phyloP scores from a whole-genome alignment of 148 eudicot genomes.

The Chenopodium suecicum region DNA sequence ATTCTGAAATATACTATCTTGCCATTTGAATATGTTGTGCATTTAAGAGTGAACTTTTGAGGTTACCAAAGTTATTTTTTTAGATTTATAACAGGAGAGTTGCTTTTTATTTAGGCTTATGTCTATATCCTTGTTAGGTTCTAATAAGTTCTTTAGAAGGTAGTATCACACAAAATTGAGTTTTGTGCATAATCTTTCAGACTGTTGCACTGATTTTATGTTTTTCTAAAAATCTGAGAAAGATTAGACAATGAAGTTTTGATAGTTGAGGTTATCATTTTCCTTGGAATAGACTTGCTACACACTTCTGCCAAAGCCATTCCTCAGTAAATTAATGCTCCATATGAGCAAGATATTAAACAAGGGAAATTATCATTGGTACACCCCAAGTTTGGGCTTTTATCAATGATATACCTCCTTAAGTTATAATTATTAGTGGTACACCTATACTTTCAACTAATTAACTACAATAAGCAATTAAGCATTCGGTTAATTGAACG shows the following conservation, averaged over 20 bases:
- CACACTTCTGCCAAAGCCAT: neutral
- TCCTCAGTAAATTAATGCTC: neutral
- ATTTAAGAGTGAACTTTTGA: neutral
- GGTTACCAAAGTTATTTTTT: neutral
- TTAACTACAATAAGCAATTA: too few species aligned
- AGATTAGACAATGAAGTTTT: neutral
- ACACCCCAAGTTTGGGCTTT: too few species aligned
- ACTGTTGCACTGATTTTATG: neutral
- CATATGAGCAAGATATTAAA: neutral
- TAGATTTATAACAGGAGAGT: neutral
- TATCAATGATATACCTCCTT: too few species aligned
- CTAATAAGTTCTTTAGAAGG: neutral
- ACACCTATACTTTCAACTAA: too few species aligned
- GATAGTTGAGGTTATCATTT: neutral
- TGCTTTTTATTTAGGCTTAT: neutral
- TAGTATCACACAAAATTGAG: neutral
- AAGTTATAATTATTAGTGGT: too few species aligned
- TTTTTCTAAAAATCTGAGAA: neutral
- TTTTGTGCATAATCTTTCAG: neutral
- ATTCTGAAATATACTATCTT: constrained; percentile 2
- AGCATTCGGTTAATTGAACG: too few species aligned
- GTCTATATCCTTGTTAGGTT: neutral
- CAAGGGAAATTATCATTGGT: too few species aligned
- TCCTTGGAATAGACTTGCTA: neutral
- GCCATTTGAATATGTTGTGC: neutral